Evolutionary conservation across 2,329 filamentous ascomycete species (phyloP).

Genomic region (Calonectria crousiana): DNA sequence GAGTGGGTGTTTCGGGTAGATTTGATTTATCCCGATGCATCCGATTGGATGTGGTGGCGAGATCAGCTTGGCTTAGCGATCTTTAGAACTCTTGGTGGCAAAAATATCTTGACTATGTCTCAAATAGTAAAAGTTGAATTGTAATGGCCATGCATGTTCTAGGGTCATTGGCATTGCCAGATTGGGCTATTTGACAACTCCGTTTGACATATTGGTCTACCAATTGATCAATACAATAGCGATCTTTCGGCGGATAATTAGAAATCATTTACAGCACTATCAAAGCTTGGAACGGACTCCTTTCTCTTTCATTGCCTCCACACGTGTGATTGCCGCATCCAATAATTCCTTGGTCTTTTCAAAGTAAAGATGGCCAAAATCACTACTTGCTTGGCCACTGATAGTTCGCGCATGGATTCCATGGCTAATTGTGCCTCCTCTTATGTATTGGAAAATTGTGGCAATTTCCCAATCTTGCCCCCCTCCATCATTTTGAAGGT

Average conservation of each 20-base stretch:
- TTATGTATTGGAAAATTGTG: slow-evolving; percentile 17
- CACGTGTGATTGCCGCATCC: not conserved
- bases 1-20: not conserved
- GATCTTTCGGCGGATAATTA: not conserved
- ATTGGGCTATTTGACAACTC: not conserved
- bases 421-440: slow-evolving; percentile 23
- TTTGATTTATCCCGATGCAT: not conserved
- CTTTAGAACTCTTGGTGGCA: not conserved
- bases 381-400: slow-evolving; percentile 27
- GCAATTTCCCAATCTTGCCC: slow-evolving; percentile 26
- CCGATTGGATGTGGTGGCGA: not conserved
- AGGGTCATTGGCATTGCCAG: not conserved
- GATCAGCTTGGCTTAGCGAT: not conserved
- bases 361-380: slow-evolving; percentile 25
- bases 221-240: not conserved
- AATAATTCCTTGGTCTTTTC: slow-evolving; percentile 11
- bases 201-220: not conserved
- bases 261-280: not conserved
- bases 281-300: not conserved
- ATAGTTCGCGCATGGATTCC: slow-evolving; percentile 26
- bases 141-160: not conserved
- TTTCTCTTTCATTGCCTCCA: not conserved
- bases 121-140: too few species aligned
- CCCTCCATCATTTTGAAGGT: slow-evolving; percentile 19
- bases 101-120: not conserved